Base-by-base conservation (phyloP, 345 rosid genomes). In the Murraya koenigii region DNA sequence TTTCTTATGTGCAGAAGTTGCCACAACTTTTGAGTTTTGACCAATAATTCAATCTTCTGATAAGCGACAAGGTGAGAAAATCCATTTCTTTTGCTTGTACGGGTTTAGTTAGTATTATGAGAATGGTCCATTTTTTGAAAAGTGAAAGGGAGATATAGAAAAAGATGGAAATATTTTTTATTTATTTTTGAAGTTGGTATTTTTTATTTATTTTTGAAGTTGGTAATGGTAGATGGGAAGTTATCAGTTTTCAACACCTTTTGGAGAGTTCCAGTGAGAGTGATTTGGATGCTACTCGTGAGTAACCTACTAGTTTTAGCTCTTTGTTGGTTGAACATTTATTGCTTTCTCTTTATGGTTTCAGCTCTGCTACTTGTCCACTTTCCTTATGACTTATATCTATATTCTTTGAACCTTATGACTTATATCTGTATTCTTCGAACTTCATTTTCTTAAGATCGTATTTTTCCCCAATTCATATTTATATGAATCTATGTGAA, bases 261-360 rank as follows among this genome's bases (percentile, higher is more conserved):
- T 84, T 73, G 85, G 87, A 80, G 78, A 80, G 81, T 80, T 79
- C 74, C 82, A 79, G 87, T 79, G 79, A 80, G 85, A 72, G 72
- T 65, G 78, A 72, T 84, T 77, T 82, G 85, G 84, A 49, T 80
- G 79, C 83, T 41, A 76, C 96, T 86, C 97, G 97, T 91, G 96
- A 94, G 62, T 84, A 78, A 87, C 86, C 83, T 80, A 66, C 89
- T 82, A 78, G 80, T 82, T 75, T 75, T 74, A 83, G 88, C 90
- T 90, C 26, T 73, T 89, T 90, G 82, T 76, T 87, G 86, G 93
- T 89, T 90, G 93, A 85, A 79, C 86, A 88, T 85, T 84, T 82
- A 82, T 87, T 84, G 68, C 49, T 67, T 61, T 79, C 65, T 78
- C 58, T 78, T 79, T 79, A 39, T 73, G 77, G 79, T 77, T 82